These are phyloP conservation scores for Solanum chaucha DNA, from an alignment of 257 asterid species.

Conservation along the genomic window DNA sequence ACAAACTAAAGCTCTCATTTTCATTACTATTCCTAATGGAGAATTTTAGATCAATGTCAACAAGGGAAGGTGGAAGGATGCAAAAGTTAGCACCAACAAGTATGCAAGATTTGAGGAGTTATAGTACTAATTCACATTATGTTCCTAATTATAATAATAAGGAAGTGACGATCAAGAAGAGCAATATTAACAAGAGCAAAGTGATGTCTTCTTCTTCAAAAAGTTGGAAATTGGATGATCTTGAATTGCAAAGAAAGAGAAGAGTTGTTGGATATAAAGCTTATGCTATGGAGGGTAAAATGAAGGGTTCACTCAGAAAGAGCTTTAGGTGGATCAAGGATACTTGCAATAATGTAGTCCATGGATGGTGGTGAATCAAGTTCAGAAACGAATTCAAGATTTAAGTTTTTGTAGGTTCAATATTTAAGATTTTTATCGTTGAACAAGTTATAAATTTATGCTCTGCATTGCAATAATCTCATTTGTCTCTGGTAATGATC, in stretches of 20 bases:
- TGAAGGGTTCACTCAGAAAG: slow-evolving; percentile 64
- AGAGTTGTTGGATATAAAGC: slow-evolving; percentile 66
- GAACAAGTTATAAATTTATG: not conserved
- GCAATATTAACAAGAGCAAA: slow-evolving; percentile 23
- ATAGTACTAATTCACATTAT: slow-evolving; percentile 41
- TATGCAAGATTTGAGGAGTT: slow-evolving; percentile 52
- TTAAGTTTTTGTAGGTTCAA: not conserved
- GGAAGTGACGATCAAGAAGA: slow-evolving; percentile 36
- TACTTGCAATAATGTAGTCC: slow-evolving; percentile 43
- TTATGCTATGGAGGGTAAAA: slow-evolving; percentile 47
- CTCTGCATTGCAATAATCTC: not conserved
- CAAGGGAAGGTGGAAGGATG: slow-evolving; percentile 21
- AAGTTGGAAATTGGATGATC: slow-evolving; percentile 45
- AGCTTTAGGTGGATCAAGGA: slow-evolving; percentile 76
- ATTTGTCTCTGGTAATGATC: not conserved
- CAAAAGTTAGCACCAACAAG: slow-evolving; percentile 5
- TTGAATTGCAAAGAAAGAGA: slow-evolving; percentile 70
- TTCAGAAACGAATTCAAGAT: not conserved
- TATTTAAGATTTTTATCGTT: not conserved
- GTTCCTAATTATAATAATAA: slow-evolving; percentile 4
- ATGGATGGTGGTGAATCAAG: slow-evolving; percentile 43
- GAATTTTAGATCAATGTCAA: slow-evolving; percentile 29
- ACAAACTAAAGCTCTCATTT: not conserved
- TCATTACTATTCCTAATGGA: slow-evolving; percentile 7
- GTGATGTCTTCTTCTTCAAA: slow-evolving; percentile 16